A percentile compares a stretch with the other conserved stretches of the same genome.
phyloP scores from a whole-genome alignment of 106 monocot genomes.

The Alisma plantagoaquatica region DNA sequence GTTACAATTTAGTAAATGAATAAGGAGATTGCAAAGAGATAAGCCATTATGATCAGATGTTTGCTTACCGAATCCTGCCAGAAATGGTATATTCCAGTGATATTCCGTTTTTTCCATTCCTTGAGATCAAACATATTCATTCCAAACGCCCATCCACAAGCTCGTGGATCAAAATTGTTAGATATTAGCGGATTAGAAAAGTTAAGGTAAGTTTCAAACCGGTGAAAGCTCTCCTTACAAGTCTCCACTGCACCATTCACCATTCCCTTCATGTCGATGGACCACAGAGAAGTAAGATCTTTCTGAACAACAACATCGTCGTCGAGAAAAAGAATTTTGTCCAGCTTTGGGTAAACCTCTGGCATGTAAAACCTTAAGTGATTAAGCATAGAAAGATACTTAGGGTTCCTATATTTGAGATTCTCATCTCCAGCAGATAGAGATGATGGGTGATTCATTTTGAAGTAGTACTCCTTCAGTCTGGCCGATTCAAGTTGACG shows the following conservation, averaged over 20 bases:
- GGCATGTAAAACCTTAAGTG: conserved; percentile 60
- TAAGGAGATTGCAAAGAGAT: too few relatives aligned
- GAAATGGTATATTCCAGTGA: conserved; percentile 45
- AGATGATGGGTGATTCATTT: conserved; percentile 28
- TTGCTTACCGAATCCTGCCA: conserved; percentile 49
- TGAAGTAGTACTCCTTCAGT: conserved; percentile 39
- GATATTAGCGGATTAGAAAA: conserved; percentile 46
- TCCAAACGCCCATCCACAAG: conserved; percentile 52
- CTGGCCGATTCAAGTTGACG: conserved; percentile 34
- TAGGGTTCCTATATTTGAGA: conserved; percentile 51
- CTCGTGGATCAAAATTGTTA: conserved; percentile 33
- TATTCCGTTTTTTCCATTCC: conserved; percentile 34
- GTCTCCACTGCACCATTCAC: conserved; percentile 64
- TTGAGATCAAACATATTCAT: conserved; percentile 57
- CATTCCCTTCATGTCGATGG: conserved; percentile 46
- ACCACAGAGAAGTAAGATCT: conserved; percentile 58
- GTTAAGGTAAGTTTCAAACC: conserved; percentile 34
- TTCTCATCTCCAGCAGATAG: conserved; percentile 22
- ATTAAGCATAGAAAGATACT: conserved; percentile 54
- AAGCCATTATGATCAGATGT: too few relatives aligned
- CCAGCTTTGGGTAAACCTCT: conserved; percentile 42
- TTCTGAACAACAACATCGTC: conserved; percentile 58
- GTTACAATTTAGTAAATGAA: too few relatives aligned
- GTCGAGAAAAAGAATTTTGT: conserved; percentile 57
- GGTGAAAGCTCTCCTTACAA: conserved; percentile 32